A percentile compares a stretch with the other conserved stretches of the same genome.
These are phyloP conservation scores for Xylaria sp. DNA, from an alignment of 2,329 filamentous ascomycete genomes.

Conservation along the genomic window DNA sequence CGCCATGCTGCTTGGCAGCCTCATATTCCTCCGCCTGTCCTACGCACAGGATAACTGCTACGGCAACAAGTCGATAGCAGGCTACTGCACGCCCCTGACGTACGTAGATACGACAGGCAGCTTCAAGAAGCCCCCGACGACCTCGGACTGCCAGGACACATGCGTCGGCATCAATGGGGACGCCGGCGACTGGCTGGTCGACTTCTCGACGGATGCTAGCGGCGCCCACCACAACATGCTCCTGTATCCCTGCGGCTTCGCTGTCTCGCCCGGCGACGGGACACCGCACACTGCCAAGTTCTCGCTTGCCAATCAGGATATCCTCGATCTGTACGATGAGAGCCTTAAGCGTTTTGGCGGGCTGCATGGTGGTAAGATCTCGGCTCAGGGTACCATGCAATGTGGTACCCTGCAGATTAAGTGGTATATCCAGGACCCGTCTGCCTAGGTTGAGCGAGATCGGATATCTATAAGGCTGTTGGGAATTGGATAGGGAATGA, in stretches of 20 bases:
- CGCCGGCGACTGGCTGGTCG: slow-evolving; percentile 43
- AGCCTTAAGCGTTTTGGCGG: slow-evolving; percentile 37
- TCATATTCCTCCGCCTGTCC: slow-evolving; percentile 7
- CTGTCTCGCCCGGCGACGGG: slow-evolving; percentile 34
- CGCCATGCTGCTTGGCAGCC: slow-evolving; percentile 25
- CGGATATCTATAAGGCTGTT: background rate
- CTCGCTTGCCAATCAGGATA: slow-evolving; percentile 43
- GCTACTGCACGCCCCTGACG: slow-evolving; percentile 42
- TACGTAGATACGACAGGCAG: slow-evolving; percentile 39
- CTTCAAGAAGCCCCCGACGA: slow-evolving; percentile 17
- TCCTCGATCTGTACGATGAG: slow-evolving; percentile 40
- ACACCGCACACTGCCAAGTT: slow-evolving; percentile 34
- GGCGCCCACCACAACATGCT: slow-evolving; percentile 39
- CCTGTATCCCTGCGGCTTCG: slow-evolving; percentile 37
- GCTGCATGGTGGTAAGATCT: slow-evolving; percentile 38
- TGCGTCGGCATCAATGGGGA: slow-evolving; percentile 40
- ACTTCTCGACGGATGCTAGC: slow-evolving; percentile 38
- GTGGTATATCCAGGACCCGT: slow-evolving; percentile 40
- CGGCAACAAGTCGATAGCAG: slow-evolving; percentile 32
- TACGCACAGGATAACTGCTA: slow-evolving; percentile 35
- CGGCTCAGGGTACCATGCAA: slow-evolving; percentile 43
- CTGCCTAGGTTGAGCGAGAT: background rate
- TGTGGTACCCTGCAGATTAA: slow-evolving; percentile 35
- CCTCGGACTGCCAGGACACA: slow-evolving; percentile 39
- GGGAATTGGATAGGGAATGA: background rate